Evolutionary conservation across 2,329 filamentous ascomycete species (phyloP).

Genomic region (Stachybotrys elegans): DNA sequence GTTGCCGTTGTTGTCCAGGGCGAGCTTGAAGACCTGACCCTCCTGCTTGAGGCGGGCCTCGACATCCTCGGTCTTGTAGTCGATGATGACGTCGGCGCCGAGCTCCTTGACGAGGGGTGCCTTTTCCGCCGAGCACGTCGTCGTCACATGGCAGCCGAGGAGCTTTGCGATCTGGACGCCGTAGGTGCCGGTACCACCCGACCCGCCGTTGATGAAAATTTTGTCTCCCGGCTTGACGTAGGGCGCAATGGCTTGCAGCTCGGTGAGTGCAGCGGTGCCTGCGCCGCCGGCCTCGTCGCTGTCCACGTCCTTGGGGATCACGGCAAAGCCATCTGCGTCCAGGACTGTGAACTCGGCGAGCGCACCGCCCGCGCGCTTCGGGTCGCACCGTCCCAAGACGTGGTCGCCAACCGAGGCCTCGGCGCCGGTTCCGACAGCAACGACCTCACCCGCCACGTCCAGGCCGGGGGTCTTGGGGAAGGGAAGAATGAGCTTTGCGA

Average conservation of each 20-base stretch:
- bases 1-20: constrained; percentile 55
- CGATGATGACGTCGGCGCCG: constrained; percentile 61
- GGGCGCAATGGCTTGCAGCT: constrained; percentile 42
- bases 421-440: constrained; percentile 21
- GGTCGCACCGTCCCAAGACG: constrained; percentile 35
- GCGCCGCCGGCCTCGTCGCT: constrained; percentile 36
- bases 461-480: constrained; percentile 40
- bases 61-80: constrained; percentile 51
- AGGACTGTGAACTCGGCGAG: constrained; percentile 37
- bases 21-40: constrained; percentile 42
- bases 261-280: constrained; percentile 41
- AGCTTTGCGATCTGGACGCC: constrained; percentile 61
- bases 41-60: constrained; percentile 38
- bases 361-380: constrained; percentile 29
- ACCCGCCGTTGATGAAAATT: constrained; percentile 62
- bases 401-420: constrained; percentile 32
- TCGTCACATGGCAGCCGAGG: constrained; percentile 55
- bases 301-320: constrained; percentile 33
- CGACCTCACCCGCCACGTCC: constrained; percentile 48
- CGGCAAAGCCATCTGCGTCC: constrained; percentile 24
- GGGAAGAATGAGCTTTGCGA: constrained; percentile 22
- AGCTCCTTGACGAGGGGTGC: constrained; percentile 49
- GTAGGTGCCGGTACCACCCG: constrained; percentile 57
- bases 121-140: constrained; percentile 57
- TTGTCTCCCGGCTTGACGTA: constrained; percentile 39